Base-by-base conservation (phyloP, 345 rosid species). In the Diplotaxis tenuifolia region DNA sequence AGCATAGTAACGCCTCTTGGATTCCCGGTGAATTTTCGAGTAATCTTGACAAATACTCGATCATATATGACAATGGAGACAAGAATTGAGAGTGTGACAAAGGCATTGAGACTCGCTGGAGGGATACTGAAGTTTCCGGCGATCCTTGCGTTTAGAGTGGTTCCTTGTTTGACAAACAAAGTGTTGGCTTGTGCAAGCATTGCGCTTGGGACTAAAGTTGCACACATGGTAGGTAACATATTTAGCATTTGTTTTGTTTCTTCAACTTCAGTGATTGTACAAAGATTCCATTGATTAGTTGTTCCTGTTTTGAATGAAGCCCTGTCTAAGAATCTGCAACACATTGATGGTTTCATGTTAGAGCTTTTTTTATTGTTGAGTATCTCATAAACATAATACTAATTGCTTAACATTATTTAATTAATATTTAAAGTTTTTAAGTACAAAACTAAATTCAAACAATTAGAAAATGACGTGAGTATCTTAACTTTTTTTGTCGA, bases 241-340 rank as follows among this genome's bases (percentile, higher is more conserved):
- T 86, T 75, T 8, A 95, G 62, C 94, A 90, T 92, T 68, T 92
- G 97, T 52, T 95, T 95, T n/a, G 99, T 92, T 76, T 95, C 99
- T 79, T 95, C 99, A 0, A 95, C 97, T 82, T 92, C 93, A 14
- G 96, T 90, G n/a, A 85, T 88, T 4, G 96, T 50, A 76, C 97
- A 88, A 0, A 88, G 75, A 76, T 63, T 78, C 96, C 96, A 92
- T 9, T 86, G 42, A 72, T 76, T 75, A 0, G 68, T 80, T 40
- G 83, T 52, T 15, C 83, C 87, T 49, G 92, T 83, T 74, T 82
- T 83, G 21, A 89, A 84, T 47, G 90, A 78, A 50, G 99, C 96
- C 81, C 81, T 90, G 73, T 78, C 83, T 36, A 94, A 78, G 59
- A 94, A 84, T 38, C 60, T 67, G 71, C 61, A 53, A 31, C 28